Conservation (phyloP, 1,139 yeast species). For the Diutina mesorugosa region DNA sequence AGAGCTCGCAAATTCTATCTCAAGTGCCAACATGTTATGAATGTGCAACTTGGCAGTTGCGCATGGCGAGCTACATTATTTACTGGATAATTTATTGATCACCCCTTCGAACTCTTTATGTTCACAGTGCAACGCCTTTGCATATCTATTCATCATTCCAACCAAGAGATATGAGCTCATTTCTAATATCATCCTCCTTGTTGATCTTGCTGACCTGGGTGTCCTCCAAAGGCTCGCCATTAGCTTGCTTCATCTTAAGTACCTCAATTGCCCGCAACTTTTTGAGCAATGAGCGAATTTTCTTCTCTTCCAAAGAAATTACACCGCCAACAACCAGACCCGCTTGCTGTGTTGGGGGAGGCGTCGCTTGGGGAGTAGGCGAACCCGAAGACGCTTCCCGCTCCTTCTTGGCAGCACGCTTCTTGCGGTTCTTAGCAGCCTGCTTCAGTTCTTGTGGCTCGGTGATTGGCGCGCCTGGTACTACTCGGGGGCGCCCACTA, state of each 20-base stretch:
- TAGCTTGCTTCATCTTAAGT: slow-evolving; percentile 73
- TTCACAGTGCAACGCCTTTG: background rate
- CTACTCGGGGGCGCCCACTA: slow-evolving; percentile 6
- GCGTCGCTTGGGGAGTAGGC: background rate
- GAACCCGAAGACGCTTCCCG: slow-evolving; percentile 7
- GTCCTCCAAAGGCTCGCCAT: slow-evolving; percentile 79
- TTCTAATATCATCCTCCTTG: slow-evolving; percentile 70
- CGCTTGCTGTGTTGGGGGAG: background rate
- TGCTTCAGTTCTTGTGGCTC: slow-evolving; percentile 39
- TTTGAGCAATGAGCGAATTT: slow-evolving; percentile 78
- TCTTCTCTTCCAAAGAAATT: slow-evolving; percentile 73
- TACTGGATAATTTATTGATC: too few relatives aligned
- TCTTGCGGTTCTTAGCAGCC: slow-evolving; percentile 67
- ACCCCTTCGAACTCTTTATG: background rate
- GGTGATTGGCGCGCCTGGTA: slow-evolving; percentile 34
- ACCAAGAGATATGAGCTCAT: slow-evolving; percentile 62
- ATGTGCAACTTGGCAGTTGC: too few relatives aligned
- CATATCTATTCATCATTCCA: slow-evolving; percentile 26
- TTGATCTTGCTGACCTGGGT: slow-evolving; percentile 85
- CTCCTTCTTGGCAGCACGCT: slow-evolving; percentile 56
- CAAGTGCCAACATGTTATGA: too few relatives aligned
- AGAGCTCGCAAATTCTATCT: too few relatives aligned
- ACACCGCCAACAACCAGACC: slow-evolving; percentile 46
- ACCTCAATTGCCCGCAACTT: slow-evolving; percentile 90
- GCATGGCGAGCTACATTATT: too few relatives aligned